Conservation (phyloP, 139 green algal species). For the Pleodorina starrii region DNA sequence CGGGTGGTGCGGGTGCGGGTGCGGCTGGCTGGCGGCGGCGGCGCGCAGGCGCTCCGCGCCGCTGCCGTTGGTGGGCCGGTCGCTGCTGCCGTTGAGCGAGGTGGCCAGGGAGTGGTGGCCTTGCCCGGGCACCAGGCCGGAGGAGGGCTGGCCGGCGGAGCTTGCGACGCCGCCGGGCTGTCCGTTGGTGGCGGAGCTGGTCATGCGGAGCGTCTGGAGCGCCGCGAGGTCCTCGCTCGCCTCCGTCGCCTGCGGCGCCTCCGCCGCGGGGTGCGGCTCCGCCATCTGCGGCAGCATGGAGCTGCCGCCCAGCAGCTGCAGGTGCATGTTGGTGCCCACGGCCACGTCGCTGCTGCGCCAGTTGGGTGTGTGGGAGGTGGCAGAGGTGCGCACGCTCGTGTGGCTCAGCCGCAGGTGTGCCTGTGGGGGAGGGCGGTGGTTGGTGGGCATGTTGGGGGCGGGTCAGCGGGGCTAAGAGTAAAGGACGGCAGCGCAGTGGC, state of each 20-base stretch:
- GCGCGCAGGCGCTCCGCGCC: not conserved
- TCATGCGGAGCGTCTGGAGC: conserved; percentile 1
- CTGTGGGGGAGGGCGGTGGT: too few species aligned
- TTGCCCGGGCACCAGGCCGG: not conserved
- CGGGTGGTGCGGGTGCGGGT: conserved; percentile 12
- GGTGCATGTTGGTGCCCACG: not conserved
- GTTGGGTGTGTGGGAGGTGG: conserved; percentile 33
- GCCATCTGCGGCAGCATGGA: not conserved
- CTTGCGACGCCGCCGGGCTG: not conserved
- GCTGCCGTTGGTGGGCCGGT: conserved; percentile 45
- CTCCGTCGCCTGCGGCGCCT: not conserved
- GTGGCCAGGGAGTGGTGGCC: not conserved
- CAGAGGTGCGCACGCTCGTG: conserved; percentile 29
- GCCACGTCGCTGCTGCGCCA: conserved; percentile 27
- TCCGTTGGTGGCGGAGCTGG: conserved; percentile 19
- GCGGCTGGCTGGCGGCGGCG: not conserved
- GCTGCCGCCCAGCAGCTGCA: not conserved
- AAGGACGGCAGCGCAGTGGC: too few species aligned
- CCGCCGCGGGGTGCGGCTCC: not conserved
- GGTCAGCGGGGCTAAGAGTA: too few species aligned
- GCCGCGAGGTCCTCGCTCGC: conserved; percentile 11
- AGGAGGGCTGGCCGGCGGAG: not conserved
- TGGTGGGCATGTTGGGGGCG: too few species aligned
- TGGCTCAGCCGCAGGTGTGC: conserved; percentile 6
- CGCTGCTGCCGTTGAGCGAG: conserved; percentile 45